A percentile compares a stretch with the other conserved stretches of the same genome.
These are phyloP conservation scores for Tolypocladium capitatum DNA, from an alignment of 2,329 filamentous ascomycete genomes.

Conservation along the genomic window DNA sequence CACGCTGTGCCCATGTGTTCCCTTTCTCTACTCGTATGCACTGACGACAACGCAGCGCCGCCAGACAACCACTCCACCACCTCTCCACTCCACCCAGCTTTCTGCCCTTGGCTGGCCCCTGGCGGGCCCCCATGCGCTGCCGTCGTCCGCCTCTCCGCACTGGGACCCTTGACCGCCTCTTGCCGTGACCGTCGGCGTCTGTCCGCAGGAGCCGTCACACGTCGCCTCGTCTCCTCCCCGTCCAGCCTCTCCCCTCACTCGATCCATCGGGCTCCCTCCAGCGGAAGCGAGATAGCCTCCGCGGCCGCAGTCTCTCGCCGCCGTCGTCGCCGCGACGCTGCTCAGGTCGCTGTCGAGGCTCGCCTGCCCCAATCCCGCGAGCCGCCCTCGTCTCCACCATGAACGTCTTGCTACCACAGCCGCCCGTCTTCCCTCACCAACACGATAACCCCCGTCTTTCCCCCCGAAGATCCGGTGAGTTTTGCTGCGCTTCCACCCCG, in stretches of 20 bases:
- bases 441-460: conserved; percentile 42
- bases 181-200: conserved; percentile 2
- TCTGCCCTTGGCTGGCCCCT: conserved; percentile 1
- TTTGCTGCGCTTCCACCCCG: not conserved
- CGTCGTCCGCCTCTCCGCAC: not conserved
- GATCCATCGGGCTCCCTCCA: not conserved
- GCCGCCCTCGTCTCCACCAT: conserved; percentile 25
- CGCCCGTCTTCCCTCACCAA: conserved; percentile 43
- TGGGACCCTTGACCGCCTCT: conserved; percentile 6
- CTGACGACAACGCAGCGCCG: not conserved
- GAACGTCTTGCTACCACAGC: conserved; percentile 51
- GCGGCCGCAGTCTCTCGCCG: no score
- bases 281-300: no score
- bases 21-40: no score
- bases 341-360: not conserved
- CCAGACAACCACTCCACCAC: not conserved
- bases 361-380: not conserved
- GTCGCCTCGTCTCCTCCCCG: not conserved
- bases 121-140: conserved; percentile 4
- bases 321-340: not conserved
- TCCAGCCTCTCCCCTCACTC: not conserved
- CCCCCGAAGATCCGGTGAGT: conserved; percentile 42
- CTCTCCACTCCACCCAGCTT: not conserved
- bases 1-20: no score
- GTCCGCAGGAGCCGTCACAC: not conserved